A percentile compares a stretch with the other conserved stretches of the same genome.
phyloP scores from a whole-genome alignment of 23 red algal species.

The Cyanidioschyzon merolae region DNA sequence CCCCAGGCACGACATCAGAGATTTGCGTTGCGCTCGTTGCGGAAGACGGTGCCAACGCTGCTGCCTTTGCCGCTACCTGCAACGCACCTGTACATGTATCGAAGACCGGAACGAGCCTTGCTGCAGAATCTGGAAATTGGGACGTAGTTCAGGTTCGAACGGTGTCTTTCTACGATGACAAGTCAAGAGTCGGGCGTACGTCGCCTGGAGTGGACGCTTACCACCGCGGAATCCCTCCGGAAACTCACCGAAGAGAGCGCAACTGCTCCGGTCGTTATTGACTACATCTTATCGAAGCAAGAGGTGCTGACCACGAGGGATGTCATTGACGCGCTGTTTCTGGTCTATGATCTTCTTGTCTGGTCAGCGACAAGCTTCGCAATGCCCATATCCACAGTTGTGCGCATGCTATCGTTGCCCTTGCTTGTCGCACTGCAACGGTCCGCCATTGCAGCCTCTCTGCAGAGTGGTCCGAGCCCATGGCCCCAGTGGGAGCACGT shows the following conservation, averaged over 20 bases:
- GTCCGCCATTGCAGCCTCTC: neutral
- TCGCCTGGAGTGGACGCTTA: neutral
- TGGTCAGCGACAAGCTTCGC: neutral
- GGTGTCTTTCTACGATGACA: no score
- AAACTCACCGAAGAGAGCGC: neutral
- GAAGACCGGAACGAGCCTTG: no score
- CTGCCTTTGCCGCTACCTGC: no score
- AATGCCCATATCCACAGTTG: neutral
- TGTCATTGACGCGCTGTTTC: neutral
- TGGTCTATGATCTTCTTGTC: neutral
- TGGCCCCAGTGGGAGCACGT: conserved; percentile 48
- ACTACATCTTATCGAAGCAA: neutral
- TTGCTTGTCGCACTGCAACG: neutral
- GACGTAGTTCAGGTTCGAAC: no score
- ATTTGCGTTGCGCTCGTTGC: no score
- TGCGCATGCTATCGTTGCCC: neutral
- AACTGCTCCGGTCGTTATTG: neutral
- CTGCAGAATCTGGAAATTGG: no score
- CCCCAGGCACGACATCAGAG: no score
- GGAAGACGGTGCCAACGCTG: no score
- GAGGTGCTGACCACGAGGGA: neutral
- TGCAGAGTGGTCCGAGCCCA: neutral
- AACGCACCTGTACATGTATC: no score
- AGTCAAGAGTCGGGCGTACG: no score
- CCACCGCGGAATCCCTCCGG: neutral